Evolutionary conservation across 345 rosid genomes (phyloP), one percentile per base, ranked within the genome.

Genomic region (Hevea brasiliensis): DNA sequence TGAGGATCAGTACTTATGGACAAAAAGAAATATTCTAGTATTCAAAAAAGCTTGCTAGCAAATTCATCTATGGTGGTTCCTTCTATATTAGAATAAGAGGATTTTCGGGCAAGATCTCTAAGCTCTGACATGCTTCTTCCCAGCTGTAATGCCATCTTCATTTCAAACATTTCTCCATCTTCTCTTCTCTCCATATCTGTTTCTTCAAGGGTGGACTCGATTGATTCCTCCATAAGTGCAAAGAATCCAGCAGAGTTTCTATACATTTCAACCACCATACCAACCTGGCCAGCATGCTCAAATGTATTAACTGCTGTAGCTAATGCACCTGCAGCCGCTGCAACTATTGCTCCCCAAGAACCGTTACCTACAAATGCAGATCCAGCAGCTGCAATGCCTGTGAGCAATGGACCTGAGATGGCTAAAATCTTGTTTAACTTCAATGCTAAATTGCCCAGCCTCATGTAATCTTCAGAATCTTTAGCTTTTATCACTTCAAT

Each of bases 231-330:
- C 70, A 81, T 18, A 2, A 77, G 76, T 4, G 29, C 12, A 44
- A 87, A 81, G 77, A 76, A 81, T 14, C 88, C 90, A 0, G 83
- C 81, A 68, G 77, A 75, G 78, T 83, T 81, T 54, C 87, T 79
- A 68, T 87, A 87, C 85, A 87, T 84, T 71, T 87, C 90, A 13
- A 87, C 58, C 67, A 84, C 88, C 88, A 84, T 87, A 10, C 90
- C 90, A 1, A 87, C 82, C 70, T 87, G 90, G 3, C 71, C 83
- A 0, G 82, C 88, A 15, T 87, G 88, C 67, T 87, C 88, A 0
- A 84, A 65, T 3, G 79, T 66, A 53, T 81, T 84, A 3, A 84
- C 82, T 1, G 69, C 37, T 8, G 59, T 47, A 12, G 86, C 84
- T 61, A 84, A 37, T 10, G 85, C 82, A 0, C 90, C 90, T 0